Evolutionary conservation across 1,284 basidiomycete species (phyloP), one percentile per base, ranked within the genome.

Genomic region (Xerocomus subilludens): DNA sequence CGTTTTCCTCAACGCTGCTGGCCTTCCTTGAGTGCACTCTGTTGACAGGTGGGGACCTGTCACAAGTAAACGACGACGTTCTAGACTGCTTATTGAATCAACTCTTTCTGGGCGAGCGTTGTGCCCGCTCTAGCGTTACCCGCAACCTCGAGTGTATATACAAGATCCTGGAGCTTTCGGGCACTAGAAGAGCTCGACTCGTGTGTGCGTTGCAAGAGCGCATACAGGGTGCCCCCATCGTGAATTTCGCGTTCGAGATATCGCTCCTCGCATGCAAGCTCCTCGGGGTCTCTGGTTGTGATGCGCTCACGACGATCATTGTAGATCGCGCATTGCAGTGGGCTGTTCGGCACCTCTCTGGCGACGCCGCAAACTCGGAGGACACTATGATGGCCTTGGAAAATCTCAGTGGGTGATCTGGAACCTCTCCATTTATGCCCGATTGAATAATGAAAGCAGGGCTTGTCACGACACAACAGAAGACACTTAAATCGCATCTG

Each of bases 401-500:
- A 30, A 83, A 73, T 59, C 79, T 91, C n/a, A 79, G 89, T 90
- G 70, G 53, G 87, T 84, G 16, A 45, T 72, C 3, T 35, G 47
- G 30, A 21, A 25, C 33, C 14, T 59, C 35, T 59, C 11, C 4
- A 69, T 67, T 73, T 2, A 36, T 56, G 5, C 13, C 8, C 3
- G 25, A 55, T 36, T 76, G 23, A 74, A 69, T 9, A 25, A 30
- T 18, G 9, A 5, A 49, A 33, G 27, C 71, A 87, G 87, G 79
- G 27, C 66, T 71, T 16, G 73, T 90, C 38, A 66, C 84, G 30
- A 78, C 77, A 65, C 76, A 65, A 6, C 77, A 83, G 11, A 75
- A 83, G 30, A 75, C 77, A 59, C 83, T 91, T 51, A 93, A 92
- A 75, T 77, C 88, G 3, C 89, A 93, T 76, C 83, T 93, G 14